Evolutionary conservation across 768 basidiomycete species (phyloP), one percentile per base, ranked within the genome.

Genomic region (Calocybe cyanea): DNA sequence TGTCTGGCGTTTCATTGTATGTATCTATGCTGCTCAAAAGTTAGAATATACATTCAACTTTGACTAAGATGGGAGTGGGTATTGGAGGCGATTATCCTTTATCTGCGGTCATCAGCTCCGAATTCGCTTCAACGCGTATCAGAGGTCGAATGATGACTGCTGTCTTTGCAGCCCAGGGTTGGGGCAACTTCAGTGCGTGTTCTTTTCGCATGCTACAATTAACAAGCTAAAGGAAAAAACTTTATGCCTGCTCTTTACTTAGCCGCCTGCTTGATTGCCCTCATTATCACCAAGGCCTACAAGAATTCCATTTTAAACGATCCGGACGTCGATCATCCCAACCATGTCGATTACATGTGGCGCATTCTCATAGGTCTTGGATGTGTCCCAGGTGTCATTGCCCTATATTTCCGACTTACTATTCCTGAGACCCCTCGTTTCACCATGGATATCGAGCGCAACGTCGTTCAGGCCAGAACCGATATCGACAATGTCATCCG

Each of bases 41-140:
- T 28, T 19, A 4, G 23, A 14, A 3, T 11, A 23, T 39, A 23
- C 49, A 32, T 10, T 48, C 38, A 35, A 55, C 19, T 4, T n/a
- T 17, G 10, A 19, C 24, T 0, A 78, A n/a, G 82, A 81, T 81
- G 77, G 88, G 88, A 0, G 62, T 92, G 2, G 91, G 92, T 4
- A 87, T 93, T 14, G 92, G 91, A 4, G 92, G 92, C 14, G 92
- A 94, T 56, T 93, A 94, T 60, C 92, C 92, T 5, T 62, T 93
- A 0, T 81, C 77, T 41, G 86, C 92, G 14, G 84, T 91, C 57
- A 93, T 94, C 57, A 83, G 91, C 2, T 91, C 87, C 24, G 92
- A 95, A 59, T 95, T 93, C 54, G 85, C 92, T 1, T 74, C 87
- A 0, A 85, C 83, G 14, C 76, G 76, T 34, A 80, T 73, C 38